Conservation (phyloP, 139 green algal species). For the Asterochloris erici region DNA sequence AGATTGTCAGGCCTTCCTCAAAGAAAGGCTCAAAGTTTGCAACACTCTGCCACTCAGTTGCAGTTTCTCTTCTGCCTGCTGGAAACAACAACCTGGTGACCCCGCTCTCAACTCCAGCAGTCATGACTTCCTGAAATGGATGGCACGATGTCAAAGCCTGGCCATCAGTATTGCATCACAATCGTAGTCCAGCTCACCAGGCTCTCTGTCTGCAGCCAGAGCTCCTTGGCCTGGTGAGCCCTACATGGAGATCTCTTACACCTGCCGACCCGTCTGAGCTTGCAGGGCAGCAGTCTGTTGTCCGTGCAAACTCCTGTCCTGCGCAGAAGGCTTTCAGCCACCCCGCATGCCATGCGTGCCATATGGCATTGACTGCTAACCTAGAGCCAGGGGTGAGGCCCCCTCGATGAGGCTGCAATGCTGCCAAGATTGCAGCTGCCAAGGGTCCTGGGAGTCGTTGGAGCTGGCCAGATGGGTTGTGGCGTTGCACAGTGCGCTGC, state of each 20-base stretch:
- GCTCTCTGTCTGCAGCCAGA: conserved; percentile 5
- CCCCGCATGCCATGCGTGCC: not conserved
- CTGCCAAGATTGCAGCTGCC: not conserved
- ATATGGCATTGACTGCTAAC: not conserved
- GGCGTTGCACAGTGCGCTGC: conserved; percentile 71
- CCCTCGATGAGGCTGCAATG: not conserved
- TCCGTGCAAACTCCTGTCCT: too few relatives aligned
- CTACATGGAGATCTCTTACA: too few relatives aligned
- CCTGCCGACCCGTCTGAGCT: not conserved
- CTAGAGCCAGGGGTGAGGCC: not conserved
- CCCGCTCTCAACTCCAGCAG: conserved; percentile 32
- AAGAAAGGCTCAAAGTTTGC: conserved; percentile 21
- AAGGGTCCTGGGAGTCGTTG: not conserved
- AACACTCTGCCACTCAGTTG: conserved; percentile 23
- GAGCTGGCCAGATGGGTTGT: conserved; percentile 16
- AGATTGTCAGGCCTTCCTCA: conserved; percentile 9
- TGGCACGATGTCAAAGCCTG: not conserved
- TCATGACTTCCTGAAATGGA: conserved; percentile 29
- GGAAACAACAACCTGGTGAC: conserved; percentile 15
- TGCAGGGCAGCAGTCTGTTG: not conserved
- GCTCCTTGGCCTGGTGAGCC: not conserved
- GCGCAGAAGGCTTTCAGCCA: too few relatives aligned
- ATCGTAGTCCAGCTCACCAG: not conserved
- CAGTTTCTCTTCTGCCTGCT: not conserved
- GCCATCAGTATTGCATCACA: not conserved